Conservation (phyloP, 768 basidiomycete genomes). For the Stropharia rugosoannulata region DNA sequence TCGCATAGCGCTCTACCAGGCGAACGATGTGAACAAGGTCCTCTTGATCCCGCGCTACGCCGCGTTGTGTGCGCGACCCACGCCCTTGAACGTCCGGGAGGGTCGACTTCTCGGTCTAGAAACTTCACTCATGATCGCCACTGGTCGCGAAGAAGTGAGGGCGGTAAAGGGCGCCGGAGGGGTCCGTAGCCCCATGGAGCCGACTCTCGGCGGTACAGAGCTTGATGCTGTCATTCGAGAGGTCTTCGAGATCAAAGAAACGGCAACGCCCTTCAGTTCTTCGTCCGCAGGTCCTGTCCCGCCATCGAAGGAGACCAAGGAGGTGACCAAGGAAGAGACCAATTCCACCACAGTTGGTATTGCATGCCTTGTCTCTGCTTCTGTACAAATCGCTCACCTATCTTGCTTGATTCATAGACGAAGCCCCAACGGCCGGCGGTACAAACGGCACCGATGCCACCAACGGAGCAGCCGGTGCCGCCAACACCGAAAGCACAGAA, state of each 20-base stretch:
- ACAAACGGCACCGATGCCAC: constrained; percentile 2
- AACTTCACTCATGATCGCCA: constrained; percentile 49
- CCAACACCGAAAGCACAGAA: constrained; percentile 10
- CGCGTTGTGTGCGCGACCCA: constrained; percentile 47
- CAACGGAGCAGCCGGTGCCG: constrained; percentile 4
- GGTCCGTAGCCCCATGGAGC: constrained; percentile 32
- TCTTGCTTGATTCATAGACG: neutral
- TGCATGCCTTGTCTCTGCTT: constrained; percentile 10
- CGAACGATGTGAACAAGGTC: constrained; percentile 43
- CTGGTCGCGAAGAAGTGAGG: constrained; percentile 50
- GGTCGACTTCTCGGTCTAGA: constrained; percentile 56
- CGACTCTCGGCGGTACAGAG: constrained; percentile 28
- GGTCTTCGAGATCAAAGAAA: constrained; percentile 16
- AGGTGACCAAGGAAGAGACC: neutral
- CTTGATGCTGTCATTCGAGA: constrained; percentile 35
- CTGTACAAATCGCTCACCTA: constrained; percentile 5
- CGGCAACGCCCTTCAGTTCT: neutral
- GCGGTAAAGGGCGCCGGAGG: constrained; percentile 30
- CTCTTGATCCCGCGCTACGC: constrained; percentile 54
- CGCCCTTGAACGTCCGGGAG: constrained; percentile 52
- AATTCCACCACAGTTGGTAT: constrained; percentile 36
- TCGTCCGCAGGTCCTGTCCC: neutral
- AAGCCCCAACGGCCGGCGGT: neutral
- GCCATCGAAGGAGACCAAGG: constrained; percentile 6
- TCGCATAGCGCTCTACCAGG: constrained; percentile 57